These are phyloP conservation scores for Trichoderma pleuroti DNA, from an alignment of 2,329 filamentous ascomycete species.

Conservation along the genomic window DNA sequence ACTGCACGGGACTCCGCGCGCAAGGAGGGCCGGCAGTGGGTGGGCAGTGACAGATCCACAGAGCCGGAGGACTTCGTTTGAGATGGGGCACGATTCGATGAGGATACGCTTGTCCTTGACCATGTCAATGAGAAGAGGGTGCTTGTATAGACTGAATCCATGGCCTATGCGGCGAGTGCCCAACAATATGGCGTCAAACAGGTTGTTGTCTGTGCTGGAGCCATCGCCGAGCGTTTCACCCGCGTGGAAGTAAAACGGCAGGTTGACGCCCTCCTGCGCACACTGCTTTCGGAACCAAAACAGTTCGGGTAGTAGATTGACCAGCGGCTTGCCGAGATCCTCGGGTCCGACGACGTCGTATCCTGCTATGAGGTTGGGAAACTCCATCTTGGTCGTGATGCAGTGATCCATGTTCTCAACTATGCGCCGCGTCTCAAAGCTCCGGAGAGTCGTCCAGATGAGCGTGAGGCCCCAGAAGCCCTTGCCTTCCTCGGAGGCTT, in stretches of 20 bases:
- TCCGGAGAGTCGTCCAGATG: conserved; percentile 78
- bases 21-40: conserved; percentile 76
- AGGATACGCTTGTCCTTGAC: conserved; percentile 85
- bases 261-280: conserved; percentile 68
- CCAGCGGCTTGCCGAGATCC: conserved; percentile 70
- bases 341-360: conserved; percentile 91
- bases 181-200: conserved; percentile 84
- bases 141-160: conserved; percentile 83
- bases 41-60: conserved; percentile 74
- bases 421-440: conserved; percentile 60
- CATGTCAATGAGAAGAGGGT: conserved; percentile 83
- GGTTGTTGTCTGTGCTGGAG: conserved; percentile 69
- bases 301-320: conserved; percentile 74
- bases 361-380: conserved; percentile 76
- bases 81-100: conserved; percentile 86
- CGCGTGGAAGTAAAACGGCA: conserved; percentile 95
- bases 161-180: conserved; percentile 88
- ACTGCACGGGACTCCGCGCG: conserved; percentile 77
- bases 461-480: conserved; percentile 80
- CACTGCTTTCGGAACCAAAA: conserved; percentile 94
- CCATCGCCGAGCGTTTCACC: conserved; percentile 80
- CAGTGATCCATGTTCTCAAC: conserved; percentile 83
- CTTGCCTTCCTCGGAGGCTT: conserved; percentile 64
- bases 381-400: conserved; percentile 74
- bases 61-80: conserved; percentile 80